Percentiles rank a stretch among this genome's conserved stretches.
Conservation (phyloP, 108 stramenopile species). For the Discostella stelligeroides region DNA sequence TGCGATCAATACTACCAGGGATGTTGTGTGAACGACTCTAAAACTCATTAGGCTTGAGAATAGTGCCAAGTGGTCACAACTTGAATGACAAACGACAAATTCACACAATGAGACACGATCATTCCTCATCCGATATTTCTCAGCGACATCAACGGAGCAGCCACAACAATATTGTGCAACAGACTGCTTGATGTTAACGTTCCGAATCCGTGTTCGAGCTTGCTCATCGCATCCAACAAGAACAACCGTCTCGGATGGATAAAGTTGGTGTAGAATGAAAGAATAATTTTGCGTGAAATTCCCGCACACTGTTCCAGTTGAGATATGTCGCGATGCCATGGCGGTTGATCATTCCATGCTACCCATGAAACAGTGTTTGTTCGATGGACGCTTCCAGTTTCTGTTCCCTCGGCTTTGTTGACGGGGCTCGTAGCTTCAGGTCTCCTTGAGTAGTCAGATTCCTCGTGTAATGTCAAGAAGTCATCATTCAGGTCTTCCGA, state of each 20-base stretch:
- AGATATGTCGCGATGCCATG: conserved; percentile 43
- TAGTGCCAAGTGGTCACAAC: too few relatives aligned
- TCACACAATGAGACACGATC: neutral
- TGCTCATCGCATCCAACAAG: conserved; percentile 26
- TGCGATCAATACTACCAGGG: conserved; percentile 24
- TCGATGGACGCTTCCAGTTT: neutral
- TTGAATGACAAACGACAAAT: neutral
- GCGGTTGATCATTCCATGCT: conserved; percentile 36
- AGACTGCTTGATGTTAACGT: conserved; percentile 1
- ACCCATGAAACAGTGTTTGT: conserved; percentile 20
- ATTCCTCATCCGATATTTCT: conserved; percentile 9
- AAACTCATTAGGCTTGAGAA: too few relatives aligned
- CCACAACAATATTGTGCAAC: conserved; percentile 33
- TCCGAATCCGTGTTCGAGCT: conserved; percentile 6
- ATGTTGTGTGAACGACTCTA: too few relatives aligned
- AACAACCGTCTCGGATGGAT: conserved; percentile 35
- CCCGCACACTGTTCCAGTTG: conserved; percentile 38
- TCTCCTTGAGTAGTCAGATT: neutral
- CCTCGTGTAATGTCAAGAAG: neutral
- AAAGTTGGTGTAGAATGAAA: conserved; percentile 33
- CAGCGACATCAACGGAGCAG: conserved; percentile 35
- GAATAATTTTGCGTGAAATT: conserved; percentile 23
- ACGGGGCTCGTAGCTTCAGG: neutral
- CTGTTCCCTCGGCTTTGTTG: neutral
- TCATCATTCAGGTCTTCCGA: conserved; percentile 29